phyloP scores from a whole-genome alignment of 2,329 filamentous ascomycete genomes.

The Paraconiothyrium sp. region DNA sequence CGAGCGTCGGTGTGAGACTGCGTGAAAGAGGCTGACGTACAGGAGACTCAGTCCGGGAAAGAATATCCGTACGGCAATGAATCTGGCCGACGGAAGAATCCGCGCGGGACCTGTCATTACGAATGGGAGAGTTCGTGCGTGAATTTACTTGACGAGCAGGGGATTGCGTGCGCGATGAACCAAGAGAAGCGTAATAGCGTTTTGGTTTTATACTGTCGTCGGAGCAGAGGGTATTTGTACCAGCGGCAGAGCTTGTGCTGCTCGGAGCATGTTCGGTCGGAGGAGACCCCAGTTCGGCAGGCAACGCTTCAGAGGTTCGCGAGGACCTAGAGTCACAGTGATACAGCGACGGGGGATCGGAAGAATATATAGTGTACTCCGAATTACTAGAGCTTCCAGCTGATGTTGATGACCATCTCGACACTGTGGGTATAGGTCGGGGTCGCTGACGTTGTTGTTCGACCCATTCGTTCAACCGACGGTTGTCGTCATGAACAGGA shows the following conservation, averaged over 20 bases:
- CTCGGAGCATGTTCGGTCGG: conserved; percentile 9
- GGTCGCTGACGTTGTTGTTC: conserved; percentile 11
- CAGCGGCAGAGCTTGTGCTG: conserved; percentile 9
- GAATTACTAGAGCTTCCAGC: conserved; percentile 39
- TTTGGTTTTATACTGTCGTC: background rate
- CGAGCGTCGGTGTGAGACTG: background rate
- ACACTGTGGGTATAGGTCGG: conserved; percentile 5
- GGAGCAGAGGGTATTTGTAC: background rate
- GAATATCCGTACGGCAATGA: background rate
- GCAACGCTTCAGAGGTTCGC: conserved; percentile 26
- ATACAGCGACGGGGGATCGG: conserved; percentile 32
- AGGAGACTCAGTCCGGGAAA: background rate
- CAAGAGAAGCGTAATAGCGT: background rate
- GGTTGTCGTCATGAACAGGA: conserved; percentile 25
- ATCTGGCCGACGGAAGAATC: conserved; percentile 1
- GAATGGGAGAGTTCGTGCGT: conserved; percentile 3
- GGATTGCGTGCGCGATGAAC: background rate
- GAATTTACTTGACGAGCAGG: background rate
- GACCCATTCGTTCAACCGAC: conserved; percentile 13
- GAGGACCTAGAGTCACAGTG: conserved; percentile 39
- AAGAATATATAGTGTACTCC: conserved; percentile 23
- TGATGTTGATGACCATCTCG: conserved; percentile 38
- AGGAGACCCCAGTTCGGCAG: conserved; percentile 11
- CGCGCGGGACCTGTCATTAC: background rate
- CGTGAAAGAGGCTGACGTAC: background rate